Evolutionary conservation across 352 stramenopile genomes (phyloP), one percentile per base, ranked within the genome.

Genomic region (Stramenopiles sp.): DNA sequence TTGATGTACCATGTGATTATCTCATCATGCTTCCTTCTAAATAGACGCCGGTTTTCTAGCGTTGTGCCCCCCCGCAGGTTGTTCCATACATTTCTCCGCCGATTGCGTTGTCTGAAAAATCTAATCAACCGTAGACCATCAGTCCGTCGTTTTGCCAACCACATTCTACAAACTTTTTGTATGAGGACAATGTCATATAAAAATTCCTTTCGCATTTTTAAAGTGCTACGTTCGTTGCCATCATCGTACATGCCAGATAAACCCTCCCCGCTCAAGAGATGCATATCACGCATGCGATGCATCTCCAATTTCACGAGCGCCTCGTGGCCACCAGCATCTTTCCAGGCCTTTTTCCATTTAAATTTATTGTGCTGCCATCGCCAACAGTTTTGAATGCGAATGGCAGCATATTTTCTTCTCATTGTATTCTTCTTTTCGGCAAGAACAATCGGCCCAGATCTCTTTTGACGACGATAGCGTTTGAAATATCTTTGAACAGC

Each of bases 1-100:
- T 78, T 78, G 4, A 78, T 14, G 31, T 33, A 78, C 71, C 71
- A 78, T 33, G 71, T 78, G 22, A 78, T 78, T 4, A 78, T 33
- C 22, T 78, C 71, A 31, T 78, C 71, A 33, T 78, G 71, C 22
- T 78, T 78, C 71, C 4, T 31, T 33, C 71, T 78, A 33, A 33
- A 78, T 33, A 14, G 30, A 8, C 71, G 30, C 14, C 71, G 4
- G 22, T 14, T 33, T 31, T 31, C 30, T 33, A 78, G 4, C 14
- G 71, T 78, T 31, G 30, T 78, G 1, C 71, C 71, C 4, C 71
- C 71, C 4, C 31, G 30, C 14, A 78, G 14, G 1, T 78, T 31
- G 4, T 14, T 31, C 71, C 71, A 78, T 14, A 33, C 71, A 33
- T 78, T 78, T 78, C 71, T 31, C 1, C 71, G 71, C 22, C 71